Base-by-base conservation (phyloP, 768 basidiomycete species). In the Cystofilobasidium macerans region DNA sequence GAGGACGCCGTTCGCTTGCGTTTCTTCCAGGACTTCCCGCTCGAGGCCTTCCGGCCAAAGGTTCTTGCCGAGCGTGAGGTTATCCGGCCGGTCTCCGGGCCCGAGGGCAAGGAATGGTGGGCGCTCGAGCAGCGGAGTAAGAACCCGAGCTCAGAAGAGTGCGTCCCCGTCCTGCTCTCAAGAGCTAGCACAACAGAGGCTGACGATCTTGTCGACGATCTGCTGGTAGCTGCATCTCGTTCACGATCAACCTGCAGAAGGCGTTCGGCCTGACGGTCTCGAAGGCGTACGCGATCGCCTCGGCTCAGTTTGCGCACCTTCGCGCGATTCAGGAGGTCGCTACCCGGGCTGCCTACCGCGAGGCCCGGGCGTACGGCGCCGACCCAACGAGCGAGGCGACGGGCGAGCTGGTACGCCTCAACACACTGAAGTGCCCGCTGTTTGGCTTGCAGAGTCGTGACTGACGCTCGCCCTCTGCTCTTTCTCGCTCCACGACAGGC, bases 21-120 rank as follows among this genome's bases (percentile, higher is more conserved):
- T 75, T 98, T 99, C 80, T 98, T 93, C 79, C 80, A 80, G 47
- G 95, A 99, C 78, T 93, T 95, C 75, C 92, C 95, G 9, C 95
- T 95, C 73, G 93, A 99, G 78, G 86, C 90, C 1, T 88, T 93
- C 76, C 81, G 93, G 48, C 84, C 90, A 1, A 79, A 80, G 12
- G 84, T 82, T 14, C 75, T 99, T 60, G 83, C 88, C 0, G 95
- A 99, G 77, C 80, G 80, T 20, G 72, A 70, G 18, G 51, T 38
- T 22, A 79, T 88, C 58, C 80, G 82, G 72, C 77, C 80, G 24
- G 78, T 81, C 48, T 83, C 86, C 71, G 80, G 81, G 20, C 72
- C 87, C 2, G 76, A 73, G 38, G 90, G 86, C 0, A 70, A 72
- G 57, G 77, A 78, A 26, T 99, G 95, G 95, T 85, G 80, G 62